Evolutionary conservation across 208 protist genomes (phyloP).

Genomic region (Strigomonas galati): DNA sequence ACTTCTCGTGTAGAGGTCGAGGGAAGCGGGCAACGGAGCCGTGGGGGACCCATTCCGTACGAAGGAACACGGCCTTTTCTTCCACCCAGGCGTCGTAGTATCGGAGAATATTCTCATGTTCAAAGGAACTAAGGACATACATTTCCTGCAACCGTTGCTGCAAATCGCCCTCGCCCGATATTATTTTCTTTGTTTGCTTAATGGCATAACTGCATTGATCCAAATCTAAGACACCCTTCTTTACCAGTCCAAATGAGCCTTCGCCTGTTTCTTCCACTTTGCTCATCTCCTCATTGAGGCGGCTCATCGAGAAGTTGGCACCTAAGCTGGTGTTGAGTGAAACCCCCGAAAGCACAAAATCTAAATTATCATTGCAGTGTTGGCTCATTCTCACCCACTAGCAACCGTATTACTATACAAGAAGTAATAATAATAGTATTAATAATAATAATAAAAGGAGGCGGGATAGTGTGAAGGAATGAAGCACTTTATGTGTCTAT

Average conservation of each 20-base stretch:
- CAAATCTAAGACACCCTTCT: constrained; percentile 47
- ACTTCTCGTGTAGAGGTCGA: constrained; percentile 37
- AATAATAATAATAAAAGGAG: too few species aligned
- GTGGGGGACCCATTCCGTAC: constrained; percentile 65
- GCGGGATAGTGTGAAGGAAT: too few species aligned
- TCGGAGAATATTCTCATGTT: constrained; percentile 70
- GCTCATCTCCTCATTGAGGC: constrained; percentile 76
- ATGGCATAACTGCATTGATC: constrained; percentile 71
- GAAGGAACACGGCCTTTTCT: constrained; percentile 67
- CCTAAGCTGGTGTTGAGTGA: constrained; percentile 26
- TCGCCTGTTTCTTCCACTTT: constrained; percentile 52
- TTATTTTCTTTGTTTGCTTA: constrained; percentile 69
- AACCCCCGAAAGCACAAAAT: background rate
- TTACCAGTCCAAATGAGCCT: constrained; percentile 74
- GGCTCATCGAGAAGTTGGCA: constrained; percentile 44
- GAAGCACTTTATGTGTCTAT: too few species aligned
- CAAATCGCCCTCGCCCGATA: constrained; percentile 71
- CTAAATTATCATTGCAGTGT: background rate
- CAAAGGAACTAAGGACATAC: constrained; percentile 67
- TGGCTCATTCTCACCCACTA: too few species aligned
- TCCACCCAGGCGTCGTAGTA: constrained; percentile 90
- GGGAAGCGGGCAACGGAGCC: constrained; percentile 35
- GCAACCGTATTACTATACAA: too few species aligned
- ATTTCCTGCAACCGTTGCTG: constrained; percentile 81
- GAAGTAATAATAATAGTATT: too few species aligned